These are phyloP conservation scores for Nakazawaea wickerhamii DNA, from an alignment of 805 yeast species.

Conservation along the genomic window DNA sequence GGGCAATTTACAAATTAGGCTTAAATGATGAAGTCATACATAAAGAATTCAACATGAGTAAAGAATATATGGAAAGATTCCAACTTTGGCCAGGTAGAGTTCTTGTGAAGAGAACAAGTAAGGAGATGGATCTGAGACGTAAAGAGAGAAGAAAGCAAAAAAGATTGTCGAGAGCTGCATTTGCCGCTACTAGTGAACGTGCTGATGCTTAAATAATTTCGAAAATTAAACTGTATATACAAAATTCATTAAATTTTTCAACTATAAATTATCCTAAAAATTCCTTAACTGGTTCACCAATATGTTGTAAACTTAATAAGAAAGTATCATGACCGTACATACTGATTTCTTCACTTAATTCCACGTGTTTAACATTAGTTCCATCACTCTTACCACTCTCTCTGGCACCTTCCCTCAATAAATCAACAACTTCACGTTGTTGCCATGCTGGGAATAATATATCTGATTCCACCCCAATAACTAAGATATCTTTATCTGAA, in stretches of 20 bases:
- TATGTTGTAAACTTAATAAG: constrained; percentile 68
- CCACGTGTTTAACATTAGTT: constrained; percentile 52
- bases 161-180: constrained; percentile 28
- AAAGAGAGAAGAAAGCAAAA: constrained; percentile 42
- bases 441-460: constrained; percentile 93
- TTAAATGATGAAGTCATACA: constrained; percentile 73
- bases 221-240: not conserved
- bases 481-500: constrained; percentile 60
- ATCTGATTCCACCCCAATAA: constrained; percentile 91
- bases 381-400: constrained; percentile 28
- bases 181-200: constrained; percentile 6
- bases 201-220: constrained; percentile 2
- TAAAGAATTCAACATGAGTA: constrained; percentile 77
- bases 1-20: constrained; percentile 84
- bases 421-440: constrained; percentile 72
- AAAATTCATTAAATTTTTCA: not conserved
- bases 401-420: constrained; percentile 35
- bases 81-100: constrained; percentile 72
- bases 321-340: constrained; percentile 92
- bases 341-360: constrained; percentile 70
- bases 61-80: constrained; percentile 71
- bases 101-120: constrained; percentile 52
- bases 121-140: constrained; percentile 40
- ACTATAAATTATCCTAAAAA: constrained; percentile 40
- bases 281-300: constrained; percentile 68